Percentiles rank a stretch among this genome's conserved stretches.
Conservation (phyloP, 2,329 filamentous ascomycete genomes). For the Talaromyces atroroseus region DNA sequence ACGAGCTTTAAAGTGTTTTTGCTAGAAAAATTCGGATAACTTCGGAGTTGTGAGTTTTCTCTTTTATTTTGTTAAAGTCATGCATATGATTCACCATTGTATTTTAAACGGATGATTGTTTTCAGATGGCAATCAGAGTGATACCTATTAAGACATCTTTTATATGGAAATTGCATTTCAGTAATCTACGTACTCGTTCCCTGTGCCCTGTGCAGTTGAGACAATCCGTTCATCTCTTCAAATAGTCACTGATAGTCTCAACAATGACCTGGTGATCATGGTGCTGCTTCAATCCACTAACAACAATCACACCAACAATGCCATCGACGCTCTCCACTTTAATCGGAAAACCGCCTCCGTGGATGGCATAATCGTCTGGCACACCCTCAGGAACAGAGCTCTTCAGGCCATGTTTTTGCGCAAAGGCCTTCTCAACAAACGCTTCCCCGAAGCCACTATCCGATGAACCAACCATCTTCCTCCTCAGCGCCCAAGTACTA, state of each 20-base stretch:
- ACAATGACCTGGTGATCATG: constrained; percentile 73
- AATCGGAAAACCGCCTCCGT: constrained; percentile 71
- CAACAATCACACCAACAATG: constrained; percentile 67
- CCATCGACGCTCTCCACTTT: constrained; percentile 69
- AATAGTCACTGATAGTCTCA: constrained; percentile 57
- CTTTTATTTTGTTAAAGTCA: constrained; percentile 5
- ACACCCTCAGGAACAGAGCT: constrained; percentile 39
- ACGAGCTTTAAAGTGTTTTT: constrained; percentile 64
- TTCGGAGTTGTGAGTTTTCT: constrained; percentile 13
- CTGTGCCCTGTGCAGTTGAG: not conserved
- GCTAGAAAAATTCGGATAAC: constrained; percentile 7
- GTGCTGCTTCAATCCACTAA: constrained; percentile 69
- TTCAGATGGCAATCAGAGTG: constrained; percentile 14
- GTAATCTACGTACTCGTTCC: not conserved
- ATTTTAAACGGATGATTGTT: constrained; percentile 15
- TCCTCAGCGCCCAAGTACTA: constrained; percentile 65
- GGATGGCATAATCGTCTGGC: constrained; percentile 64
- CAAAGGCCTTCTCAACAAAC: constrained; percentile 61
- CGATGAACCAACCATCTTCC: constrained; percentile 49
- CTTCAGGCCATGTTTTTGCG: constrained; percentile 59
- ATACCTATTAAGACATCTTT: constrained; percentile 7
- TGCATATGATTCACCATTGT: constrained; percentile 15
- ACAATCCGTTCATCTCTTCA: constrained; percentile 11
- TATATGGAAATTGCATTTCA: constrained; percentile 5
- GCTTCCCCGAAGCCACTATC: no score